Evolutionary conservation across 345 rosid species (phyloP).

Genomic region (Zanthoxylum bungeanum): DNA sequence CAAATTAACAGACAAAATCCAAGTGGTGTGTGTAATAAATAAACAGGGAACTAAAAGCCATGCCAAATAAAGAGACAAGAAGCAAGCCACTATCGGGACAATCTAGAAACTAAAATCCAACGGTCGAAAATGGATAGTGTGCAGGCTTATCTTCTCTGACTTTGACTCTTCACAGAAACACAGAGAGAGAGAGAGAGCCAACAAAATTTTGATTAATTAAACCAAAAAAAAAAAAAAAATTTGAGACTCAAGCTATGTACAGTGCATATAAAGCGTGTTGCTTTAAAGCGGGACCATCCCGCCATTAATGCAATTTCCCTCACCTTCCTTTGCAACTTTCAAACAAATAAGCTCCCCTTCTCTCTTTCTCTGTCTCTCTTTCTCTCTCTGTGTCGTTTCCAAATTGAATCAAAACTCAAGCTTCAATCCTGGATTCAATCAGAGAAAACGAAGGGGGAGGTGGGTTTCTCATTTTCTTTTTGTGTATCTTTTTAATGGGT

Average conservation of each 20-base stretch:
- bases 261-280: slow-evolving; percentile 6
- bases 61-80: background rate
- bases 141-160: slow-evolving; percentile 29
- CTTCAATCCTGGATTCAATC: slow-evolving; percentile 13
- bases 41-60: background rate
- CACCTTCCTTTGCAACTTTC: slow-evolving; percentile 9
- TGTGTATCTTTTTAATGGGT: background rate
- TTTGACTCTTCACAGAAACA: slow-evolving; percentile 2
- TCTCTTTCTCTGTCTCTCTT: background rate
- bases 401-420: background rate
- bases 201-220: no score
- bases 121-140: slow-evolving; percentile 34
- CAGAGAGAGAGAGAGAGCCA: background rate
- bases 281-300: slow-evolving; percentile 36
- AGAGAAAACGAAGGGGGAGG: slow-evolving; percentile 11
- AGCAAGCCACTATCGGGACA: background rate
- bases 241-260: background rate
- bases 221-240: background rate
- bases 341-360: background rate
- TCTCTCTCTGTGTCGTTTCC: background rate
- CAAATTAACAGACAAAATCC: background rate
- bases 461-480: background rate
- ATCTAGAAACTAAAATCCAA: slow-evolving; percentile 23
- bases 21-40: background rate
- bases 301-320: slow-evolving; percentile 31